Conservation (phyloP, 2,329 filamentous ascomycete genomes). For the Aspergillus texensis region DNA sequence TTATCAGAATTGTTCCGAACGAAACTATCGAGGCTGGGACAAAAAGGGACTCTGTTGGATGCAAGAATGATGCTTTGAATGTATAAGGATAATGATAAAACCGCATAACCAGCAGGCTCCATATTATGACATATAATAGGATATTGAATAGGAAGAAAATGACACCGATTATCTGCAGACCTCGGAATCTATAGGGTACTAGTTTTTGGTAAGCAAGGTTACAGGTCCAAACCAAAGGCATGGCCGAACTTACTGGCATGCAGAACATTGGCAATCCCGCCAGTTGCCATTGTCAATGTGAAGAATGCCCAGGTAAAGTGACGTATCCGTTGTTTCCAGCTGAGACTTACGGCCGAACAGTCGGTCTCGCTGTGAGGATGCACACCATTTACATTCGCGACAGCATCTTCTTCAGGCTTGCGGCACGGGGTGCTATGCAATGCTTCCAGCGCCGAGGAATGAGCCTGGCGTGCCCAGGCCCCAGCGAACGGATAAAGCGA, state of each 20-base stretch:
- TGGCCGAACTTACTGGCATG: slow-evolving; percentile 51
- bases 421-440: slow-evolving; percentile 26
- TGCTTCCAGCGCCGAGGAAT: slow-evolving; percentile 33
- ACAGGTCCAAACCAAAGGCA: not conserved
- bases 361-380: slow-evolving; percentile 16
- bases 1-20: slow-evolving; percentile 75
- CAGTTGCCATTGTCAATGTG: slow-evolving; percentile 67
- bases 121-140: slow-evolving; percentile 64
- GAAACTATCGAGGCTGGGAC: slow-evolving; percentile 70
- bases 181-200: slow-evolving; percentile 58
- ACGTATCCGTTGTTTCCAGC: slow-evolving; percentile 58
- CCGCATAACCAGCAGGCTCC: slow-evolving; percentile 65
- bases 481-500: slow-evolving; percentile 16
- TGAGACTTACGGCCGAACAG: slow-evolving; percentile 31
- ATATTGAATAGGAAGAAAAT: slow-evolving; percentile 67
- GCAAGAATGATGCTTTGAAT: slow-evolving; percentile 70
- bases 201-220: slow-evolving; percentile 16
- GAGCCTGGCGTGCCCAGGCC: slow-evolving; percentile 24
- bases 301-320: slow-evolving; percentile 80
- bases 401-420: slow-evolving; percentile 19
- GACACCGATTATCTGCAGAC: slow-evolving; percentile 61
- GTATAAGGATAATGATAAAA: slow-evolving; percentile 72
- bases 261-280: slow-evolving; percentile 62
- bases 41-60: slow-evolving; percentile 78
- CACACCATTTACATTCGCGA: slow-evolving; percentile 15